Evolutionary conservation across 305 asterid species (phyloP).

Genomic region (Fraxinus dipetala): DNA sequence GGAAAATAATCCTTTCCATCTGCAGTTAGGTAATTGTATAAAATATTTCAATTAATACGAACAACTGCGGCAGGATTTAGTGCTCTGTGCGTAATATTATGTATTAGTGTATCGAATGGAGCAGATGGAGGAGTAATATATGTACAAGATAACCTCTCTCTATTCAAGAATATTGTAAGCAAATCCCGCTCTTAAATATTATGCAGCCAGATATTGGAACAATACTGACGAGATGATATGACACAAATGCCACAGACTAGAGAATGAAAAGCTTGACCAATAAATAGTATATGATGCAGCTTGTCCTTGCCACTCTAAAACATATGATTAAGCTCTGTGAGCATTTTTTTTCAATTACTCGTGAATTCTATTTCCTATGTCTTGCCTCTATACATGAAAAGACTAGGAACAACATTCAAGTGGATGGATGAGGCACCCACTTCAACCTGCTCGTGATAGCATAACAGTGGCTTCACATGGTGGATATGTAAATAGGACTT

Average conservation of each 20-base stretch:
- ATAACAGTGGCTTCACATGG: not conserved
- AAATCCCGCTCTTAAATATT: not conserved
- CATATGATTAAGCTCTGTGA: not conserved
- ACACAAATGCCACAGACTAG: not conserved
- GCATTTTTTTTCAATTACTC: not conserved
- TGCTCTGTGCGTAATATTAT: not conserved
- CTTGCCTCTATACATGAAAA: not conserved
- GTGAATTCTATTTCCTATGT: not conserved
- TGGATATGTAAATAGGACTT: not conserved
- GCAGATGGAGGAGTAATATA: not conserved
- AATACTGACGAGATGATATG: not conserved
- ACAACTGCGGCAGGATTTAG: not conserved
- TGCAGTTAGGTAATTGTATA: conserved; percentile 19
- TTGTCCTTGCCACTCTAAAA: not conserved
- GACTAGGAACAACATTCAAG: not conserved
- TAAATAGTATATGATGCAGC: not conserved
- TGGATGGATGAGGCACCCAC: not conserved
- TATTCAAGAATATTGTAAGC: not conserved
- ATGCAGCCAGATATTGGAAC: not conserved
- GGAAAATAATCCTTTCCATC: conserved; percentile 65
- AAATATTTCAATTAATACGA: conserved; percentile 15
- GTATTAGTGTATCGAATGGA: not conserved
- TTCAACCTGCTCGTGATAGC: not conserved
- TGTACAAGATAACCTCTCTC: not conserved
- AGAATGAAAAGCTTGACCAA: not conserved